These are phyloP conservation scores for Diaporthe citri DNA, from an alignment of 2,329 filamentous ascomycete genomes.

Conservation along the genomic window DNA sequence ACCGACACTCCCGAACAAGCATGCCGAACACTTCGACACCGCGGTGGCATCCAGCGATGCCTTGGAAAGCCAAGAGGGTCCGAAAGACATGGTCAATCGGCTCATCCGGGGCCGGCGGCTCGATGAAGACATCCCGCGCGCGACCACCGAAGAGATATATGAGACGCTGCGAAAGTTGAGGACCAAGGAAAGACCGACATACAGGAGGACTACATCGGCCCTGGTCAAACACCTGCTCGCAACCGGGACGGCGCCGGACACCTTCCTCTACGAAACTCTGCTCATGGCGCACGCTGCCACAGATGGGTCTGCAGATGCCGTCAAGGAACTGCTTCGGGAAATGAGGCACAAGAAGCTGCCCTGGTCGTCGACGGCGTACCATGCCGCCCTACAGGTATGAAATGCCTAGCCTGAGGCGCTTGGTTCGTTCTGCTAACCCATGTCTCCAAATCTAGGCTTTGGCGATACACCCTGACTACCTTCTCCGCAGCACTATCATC, in stretches of 20 bases:
- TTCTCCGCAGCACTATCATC: conserved; percentile 79
- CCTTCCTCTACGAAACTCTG: conserved; percentile 78
- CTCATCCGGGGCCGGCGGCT: conserved; percentile 42
- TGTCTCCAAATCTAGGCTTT: conserved; percentile 65
- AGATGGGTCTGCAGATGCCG: conserved; percentile 74
- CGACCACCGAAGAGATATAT: conserved; percentile 57
- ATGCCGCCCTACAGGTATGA: conserved; percentile 76
- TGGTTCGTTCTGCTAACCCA: conserved; percentile 18
- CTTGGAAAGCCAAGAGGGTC: background rate
- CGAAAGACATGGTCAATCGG: conserved; percentile 18
- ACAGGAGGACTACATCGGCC: conserved; percentile 29
- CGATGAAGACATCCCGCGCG: conserved; percentile 44
- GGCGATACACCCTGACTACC: conserved; percentile 87
- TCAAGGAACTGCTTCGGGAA: conserved; percentile 76
- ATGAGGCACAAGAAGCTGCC: conserved; percentile 74
- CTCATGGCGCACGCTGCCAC: conserved; percentile 78
- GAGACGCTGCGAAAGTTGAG: conserved; percentile 59
- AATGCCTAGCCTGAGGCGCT: background rate
- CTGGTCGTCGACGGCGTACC: conserved; percentile 76
- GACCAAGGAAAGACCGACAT: conserved; percentile 48
- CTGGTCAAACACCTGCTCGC: conserved; percentile 70
- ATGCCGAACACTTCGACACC: background rate
- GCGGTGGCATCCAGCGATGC: background rate
- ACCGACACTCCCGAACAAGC: background rate
- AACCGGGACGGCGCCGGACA: conserved; percentile 66